Evolutionary conservation across 1,284 basidiomycete genomes (phyloP), one percentile per base, ranked within the genome.

Genomic region (Somion occarium): DNA sequence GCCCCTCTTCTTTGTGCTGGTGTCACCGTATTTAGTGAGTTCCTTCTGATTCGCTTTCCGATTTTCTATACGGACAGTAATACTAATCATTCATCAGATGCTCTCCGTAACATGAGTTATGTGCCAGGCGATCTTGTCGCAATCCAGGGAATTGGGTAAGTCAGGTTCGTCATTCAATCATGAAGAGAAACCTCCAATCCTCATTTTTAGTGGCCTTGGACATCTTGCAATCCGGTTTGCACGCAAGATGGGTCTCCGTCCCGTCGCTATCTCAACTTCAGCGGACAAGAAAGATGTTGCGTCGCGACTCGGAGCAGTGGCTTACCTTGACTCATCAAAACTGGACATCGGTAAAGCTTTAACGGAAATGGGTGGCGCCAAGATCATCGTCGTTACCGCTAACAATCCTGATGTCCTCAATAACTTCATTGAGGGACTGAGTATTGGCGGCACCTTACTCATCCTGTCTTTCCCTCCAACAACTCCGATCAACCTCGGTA

Each of bases 1-100:
- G 72, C 69, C 4, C 72, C 73, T 13, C 57, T 74, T 3, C 60
- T 73, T 51, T 75, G 69, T 51, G 69, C 71, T 9, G 72, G 72
- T 39, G 53, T 60, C 7, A 63, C 63, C 3, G 53, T 52, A 3
- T 64, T 61, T 58, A 70, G 61, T 61, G 41, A 2, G 58, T 30
- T 7, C 5, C 38, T 5, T 3, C 2, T 18, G 42, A 19, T 20
- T 3, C 7, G n/a, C 3, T 4, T n/a, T 39, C 5, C 2, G 9
- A 3, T 25, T 3, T 38, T 39, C 44, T 26, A 24, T 18, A 7
- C 5, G n/a, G n/a, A n/a, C n/a, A n/a, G n/a, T n/a, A n/a, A n/a
- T n/a, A 4, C 13, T 5, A 20, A 25, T 9, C 5, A 22, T 12
- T 38, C 2, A 39, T 48, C 43, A 57, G 56, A 69, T 55, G 64